Evolutionary conservation across 2,329 filamentous ascomycete genomes (phyloP).

Genomic region (Ophiognomonia clavigignenti-juglandacearum): DNA sequence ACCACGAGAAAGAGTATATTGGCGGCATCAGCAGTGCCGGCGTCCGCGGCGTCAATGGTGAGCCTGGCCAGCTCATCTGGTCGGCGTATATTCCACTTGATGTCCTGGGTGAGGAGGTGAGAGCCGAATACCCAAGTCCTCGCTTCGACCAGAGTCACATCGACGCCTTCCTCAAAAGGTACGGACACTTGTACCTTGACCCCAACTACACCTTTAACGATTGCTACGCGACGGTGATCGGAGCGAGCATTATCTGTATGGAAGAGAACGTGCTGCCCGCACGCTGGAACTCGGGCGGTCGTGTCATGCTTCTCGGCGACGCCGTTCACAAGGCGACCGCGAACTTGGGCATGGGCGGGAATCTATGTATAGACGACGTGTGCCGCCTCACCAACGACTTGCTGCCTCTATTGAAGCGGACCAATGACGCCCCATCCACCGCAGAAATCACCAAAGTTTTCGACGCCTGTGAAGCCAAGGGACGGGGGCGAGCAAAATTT

Average conservation of each 20-base stretch:
- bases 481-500: conserved; percentile 14
- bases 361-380: conserved; percentile 16
- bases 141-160: neutral
- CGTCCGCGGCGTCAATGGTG: neutral
- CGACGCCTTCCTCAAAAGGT: neutral
- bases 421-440: conserved; percentile 12
- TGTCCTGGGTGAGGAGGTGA: neutral
- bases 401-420: conserved; percentile 16
- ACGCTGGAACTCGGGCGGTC: conserved; percentile 13
- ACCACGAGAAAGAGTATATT: neutral
- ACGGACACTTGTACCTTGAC: neutral
- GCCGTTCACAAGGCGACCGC: conserved; percentile 17
- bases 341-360: conserved; percentile 17
- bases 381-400: conserved; percentile 17
- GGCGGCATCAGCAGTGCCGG: neutral
- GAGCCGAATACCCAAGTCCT: neutral
- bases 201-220: neutral
- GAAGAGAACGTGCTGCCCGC: conserved; percentile 17
- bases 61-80: neutral
- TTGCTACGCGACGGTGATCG: neutral
- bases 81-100: neutral
- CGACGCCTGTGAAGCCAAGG: conserved; percentile 17
- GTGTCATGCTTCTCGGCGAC: conserved; percentile 9
- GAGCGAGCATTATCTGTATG: conserved; percentile 17
- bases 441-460: conserved; percentile 17